These are phyloP conservation scores for Colletotrichum phormii DNA, from an alignment of 2,329 filamentous ascomycete genomes.

Conservation along the genomic window DNA sequence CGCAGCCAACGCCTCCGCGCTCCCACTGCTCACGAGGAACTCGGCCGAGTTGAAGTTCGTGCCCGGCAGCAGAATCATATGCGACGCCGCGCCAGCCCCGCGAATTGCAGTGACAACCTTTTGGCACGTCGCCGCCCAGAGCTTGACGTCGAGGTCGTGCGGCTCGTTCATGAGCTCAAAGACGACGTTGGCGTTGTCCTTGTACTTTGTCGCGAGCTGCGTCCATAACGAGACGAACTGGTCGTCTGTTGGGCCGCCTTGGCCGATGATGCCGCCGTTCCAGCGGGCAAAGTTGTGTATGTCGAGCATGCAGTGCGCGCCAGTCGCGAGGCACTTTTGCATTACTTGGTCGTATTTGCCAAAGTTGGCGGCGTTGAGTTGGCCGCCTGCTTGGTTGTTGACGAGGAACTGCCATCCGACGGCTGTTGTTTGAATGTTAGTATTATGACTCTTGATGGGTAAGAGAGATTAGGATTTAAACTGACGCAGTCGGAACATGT, in stretches of 20 bases:
- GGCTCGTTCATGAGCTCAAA: conserved; percentile 80
- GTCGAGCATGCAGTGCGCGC: conserved; percentile 70
- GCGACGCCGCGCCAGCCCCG: conserved; percentile 68
- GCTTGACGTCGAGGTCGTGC: conserved; percentile 66
- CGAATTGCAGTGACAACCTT: conserved; percentile 74
- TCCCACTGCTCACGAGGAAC: conserved; percentile 60
- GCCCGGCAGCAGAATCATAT: conserved; percentile 74
- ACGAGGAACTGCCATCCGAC: conserved; percentile 69
- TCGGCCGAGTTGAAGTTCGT: conserved; percentile 67
- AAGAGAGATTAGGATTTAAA: not conserved
- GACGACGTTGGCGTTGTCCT: conserved; percentile 61
- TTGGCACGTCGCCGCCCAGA: conserved; percentile 72
- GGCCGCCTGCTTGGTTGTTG: conserved; percentile 61
- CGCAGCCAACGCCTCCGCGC: conserved; percentile 60
- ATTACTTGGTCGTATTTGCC: conserved; percentile 66
- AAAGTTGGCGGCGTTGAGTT: conserved; percentile 60
- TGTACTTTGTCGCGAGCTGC: conserved; percentile 69
- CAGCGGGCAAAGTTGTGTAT: conserved; percentile 70
- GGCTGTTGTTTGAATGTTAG: conserved; percentile 50
- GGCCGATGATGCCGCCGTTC: conserved; percentile 72
- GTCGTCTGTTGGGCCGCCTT: conserved; percentile 71
- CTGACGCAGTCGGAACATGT: conserved; percentile 60
- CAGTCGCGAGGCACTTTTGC: conserved; percentile 66
- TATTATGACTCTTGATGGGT: too few relatives aligned
- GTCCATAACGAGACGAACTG: conserved; percentile 70